Evolutionary conservation across 1,284 basidiomycete genomes (phyloP).

Genomic region (Sanghuangporus weigelae): DNA sequence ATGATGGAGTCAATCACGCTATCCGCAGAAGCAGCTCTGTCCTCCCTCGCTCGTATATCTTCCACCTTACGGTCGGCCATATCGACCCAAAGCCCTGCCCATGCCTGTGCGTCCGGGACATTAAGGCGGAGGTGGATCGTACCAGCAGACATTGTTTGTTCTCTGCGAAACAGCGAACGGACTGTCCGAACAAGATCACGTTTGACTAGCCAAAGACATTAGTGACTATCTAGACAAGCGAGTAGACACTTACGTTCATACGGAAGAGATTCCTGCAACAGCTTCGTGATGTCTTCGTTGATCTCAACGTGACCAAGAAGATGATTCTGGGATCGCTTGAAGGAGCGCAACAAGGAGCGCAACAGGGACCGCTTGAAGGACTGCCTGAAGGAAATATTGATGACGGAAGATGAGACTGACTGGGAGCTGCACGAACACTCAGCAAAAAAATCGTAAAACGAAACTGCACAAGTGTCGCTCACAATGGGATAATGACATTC

Average conservation of each 20-base stretch:
- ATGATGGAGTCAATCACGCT: neutral
- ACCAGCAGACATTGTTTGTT: neutral
- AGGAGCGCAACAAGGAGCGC: neutral
- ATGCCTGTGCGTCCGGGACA: neutral
- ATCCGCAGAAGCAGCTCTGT: too few relatives aligned
- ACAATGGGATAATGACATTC: neutral
- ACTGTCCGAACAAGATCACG: neutral
- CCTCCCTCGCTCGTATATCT: neutral
- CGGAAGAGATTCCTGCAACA: neutral
- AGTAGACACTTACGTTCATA: neutral
- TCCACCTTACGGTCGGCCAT: neutral
- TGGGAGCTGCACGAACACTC: neutral
- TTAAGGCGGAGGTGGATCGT: neutral
- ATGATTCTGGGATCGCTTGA: neutral
- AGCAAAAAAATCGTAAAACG: neutral
- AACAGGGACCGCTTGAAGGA: too few relatives aligned
- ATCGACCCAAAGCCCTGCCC: neutral
- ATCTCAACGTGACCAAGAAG: neutral
- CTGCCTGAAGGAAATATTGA: neutral
- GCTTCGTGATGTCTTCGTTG: neutral
- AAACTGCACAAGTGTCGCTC: neutral
- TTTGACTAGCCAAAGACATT: neutral
- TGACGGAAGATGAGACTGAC: neutral
- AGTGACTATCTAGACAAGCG: neutral
- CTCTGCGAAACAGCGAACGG: neutral